Evolutionary conservation across 768 basidiomycete genomes (phyloP), one percentile per base, ranked within the genome.

Genomic region (Lactarius quietus): DNA sequence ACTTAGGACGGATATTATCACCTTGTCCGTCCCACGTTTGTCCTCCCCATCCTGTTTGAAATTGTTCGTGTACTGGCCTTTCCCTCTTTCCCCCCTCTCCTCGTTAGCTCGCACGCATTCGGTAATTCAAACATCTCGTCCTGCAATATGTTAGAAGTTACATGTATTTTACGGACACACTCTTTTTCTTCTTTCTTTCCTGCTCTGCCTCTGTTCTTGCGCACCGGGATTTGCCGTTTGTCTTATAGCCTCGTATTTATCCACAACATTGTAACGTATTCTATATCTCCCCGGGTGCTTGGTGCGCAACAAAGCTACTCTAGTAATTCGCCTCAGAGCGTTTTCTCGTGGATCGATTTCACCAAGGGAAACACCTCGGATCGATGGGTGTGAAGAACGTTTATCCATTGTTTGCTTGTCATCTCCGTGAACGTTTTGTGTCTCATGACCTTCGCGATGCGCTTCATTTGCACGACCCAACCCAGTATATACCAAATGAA

Each of bases 1-100:
- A 83, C 80, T 68, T 76, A 75, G 68, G 82, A 76, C n/a, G 78
- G 76, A 62, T 78, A 80, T 69, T 82, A 78, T 74, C 28, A 28
- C 54, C 53, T 15, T 54, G 41, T 57, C 59, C 51, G 33, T 33
- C 33, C n/a, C 14, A n/a, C 61, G 45, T 59, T 66, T 52, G 53
- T 35, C 43, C 41, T 41, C 41, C 33, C 31, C 36, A 28, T 48
- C n/a, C 23, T 59, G 26, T 51, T 48, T 33, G 56, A 60, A 57
- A 23, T 14, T 29, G 43, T 61, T 39, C 35, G 54, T 59, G 52
- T 67, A 61, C 57, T 38, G 28, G 36, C 48, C 23, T 20, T 18
- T 43, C 55, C 45, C 57, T 54, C 26, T 43, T 29, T 33, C 57
- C 29, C 20, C 35, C 43, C 39, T 29, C 41, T 26, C 17, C 35